These are phyloP conservation scores for Cladophialophora immunda DNA, from an alignment of 2,329 filamentous ascomycete species.

Conservation along the genomic window DNA sequence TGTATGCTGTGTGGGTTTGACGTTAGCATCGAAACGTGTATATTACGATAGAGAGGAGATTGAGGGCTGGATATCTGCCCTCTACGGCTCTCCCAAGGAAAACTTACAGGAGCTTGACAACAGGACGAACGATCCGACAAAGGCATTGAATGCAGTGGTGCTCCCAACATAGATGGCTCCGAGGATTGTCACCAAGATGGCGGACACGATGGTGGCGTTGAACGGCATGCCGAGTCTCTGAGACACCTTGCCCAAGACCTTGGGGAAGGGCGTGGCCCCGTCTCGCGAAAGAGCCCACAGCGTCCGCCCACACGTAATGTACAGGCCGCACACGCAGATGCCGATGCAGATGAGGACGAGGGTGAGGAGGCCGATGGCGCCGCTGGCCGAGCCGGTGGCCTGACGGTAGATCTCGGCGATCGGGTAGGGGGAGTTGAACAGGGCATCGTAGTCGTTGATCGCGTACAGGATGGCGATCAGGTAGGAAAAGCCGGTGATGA, in stretches of 20 bases:
- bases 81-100: not conserved
- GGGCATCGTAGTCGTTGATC: constrained; percentile 55
- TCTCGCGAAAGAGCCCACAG: constrained; percentile 70
- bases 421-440: constrained; percentile 62
- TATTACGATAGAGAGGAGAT: not conserved
- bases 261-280: constrained; percentile 63
- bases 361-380: constrained; percentile 62
- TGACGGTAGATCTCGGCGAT: constrained; percentile 73
- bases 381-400: constrained; percentile 61
- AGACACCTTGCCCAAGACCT: constrained; percentile 59
- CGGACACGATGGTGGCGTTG: constrained; percentile 63
- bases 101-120: constrained; percentile 58
- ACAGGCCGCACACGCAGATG: constrained; percentile 56
- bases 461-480: constrained; percentile 64
- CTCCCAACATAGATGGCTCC: constrained; percentile 59
- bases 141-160: constrained; percentile 61
- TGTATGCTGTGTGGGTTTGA: constrained; percentile 52
- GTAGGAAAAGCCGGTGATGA: constrained; percentile 58
- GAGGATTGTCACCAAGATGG: constrained; percentile 60
- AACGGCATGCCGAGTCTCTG: constrained; percentile 60
- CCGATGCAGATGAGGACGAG: constrained; percentile 65
- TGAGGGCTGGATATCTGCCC: too few species aligned
- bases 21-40: not conserved
- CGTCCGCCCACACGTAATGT: constrained; percentile 67
- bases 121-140: constrained; percentile 67